phyloP scores from a whole-genome alignment of 192 early-diverging fungal species.

The Linnemannia schmuckeri region DNA sequence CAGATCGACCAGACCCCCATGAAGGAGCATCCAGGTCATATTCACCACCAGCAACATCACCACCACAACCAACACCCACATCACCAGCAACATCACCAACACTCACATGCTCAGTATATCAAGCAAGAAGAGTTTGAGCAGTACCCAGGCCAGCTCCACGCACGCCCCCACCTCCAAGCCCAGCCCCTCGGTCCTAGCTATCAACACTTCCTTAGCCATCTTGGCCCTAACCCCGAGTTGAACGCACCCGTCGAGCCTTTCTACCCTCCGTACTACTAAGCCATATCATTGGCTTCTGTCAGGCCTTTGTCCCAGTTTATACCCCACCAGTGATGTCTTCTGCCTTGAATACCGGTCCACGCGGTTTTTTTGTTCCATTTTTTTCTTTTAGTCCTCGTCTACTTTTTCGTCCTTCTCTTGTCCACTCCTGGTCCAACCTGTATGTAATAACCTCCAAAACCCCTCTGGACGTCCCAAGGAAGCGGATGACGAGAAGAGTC shows the following conservation, averaged over 20 bases:
- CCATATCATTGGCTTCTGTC: background rate
- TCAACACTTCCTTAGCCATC: constrained; percentile 14
- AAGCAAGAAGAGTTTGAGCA: constrained; percentile 23
- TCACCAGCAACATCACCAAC: constrained; percentile 18
- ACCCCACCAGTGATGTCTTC: background rate
- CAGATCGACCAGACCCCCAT: constrained; percentile 23
- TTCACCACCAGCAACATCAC: constrained; percentile 22
- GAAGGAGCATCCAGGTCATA: background rate
- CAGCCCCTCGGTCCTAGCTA: constrained; percentile 19
- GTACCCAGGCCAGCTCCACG: constrained; percentile 12
- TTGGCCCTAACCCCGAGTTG: constrained; percentile 28
- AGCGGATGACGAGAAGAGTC: background rate
- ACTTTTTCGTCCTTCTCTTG: background rate
- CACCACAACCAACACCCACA: constrained; percentile 9
- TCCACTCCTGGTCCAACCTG: background rate
- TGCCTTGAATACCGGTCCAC: background rate
- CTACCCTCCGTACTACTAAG: constrained; percentile 5
- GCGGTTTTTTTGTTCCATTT: background rate
- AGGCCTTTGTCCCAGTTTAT: background rate
- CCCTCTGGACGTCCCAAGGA: background rate
- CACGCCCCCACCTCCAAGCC: constrained; percentile 10
- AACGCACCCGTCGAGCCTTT: constrained; percentile 10
- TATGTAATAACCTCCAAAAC: constrained; percentile 3
- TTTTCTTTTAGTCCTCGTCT: background rate
- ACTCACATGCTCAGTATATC: constrained; percentile 4